Conservation (phyloP, 2,329 filamentous ascomycete species). For the Pseudogymnoascus sp. region DNA sequence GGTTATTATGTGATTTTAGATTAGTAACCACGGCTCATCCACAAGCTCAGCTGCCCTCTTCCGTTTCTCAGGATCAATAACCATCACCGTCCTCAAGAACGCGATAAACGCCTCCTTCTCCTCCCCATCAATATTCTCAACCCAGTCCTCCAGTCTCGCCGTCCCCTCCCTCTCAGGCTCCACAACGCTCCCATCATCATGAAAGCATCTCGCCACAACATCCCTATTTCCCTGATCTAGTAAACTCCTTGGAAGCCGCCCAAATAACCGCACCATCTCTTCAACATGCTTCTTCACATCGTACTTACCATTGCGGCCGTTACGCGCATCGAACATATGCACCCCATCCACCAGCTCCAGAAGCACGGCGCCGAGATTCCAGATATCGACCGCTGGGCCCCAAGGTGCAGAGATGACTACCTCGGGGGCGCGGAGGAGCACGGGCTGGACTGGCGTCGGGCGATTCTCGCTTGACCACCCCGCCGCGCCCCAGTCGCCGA, state of each 20-base stretch:
- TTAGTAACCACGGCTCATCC: neutral
- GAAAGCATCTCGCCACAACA: conserved; percentile 9
- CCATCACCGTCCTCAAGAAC: conserved; percentile 10
- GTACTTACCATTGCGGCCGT: conserved; percentile 12
- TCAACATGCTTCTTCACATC: conserved; percentile 13
- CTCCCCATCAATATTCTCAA: neutral
- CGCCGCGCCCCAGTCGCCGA: conserved; percentile 22
- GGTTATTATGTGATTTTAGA: neutral
- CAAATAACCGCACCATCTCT: conserved; percentile 19
- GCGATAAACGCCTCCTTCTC: conserved; percentile 9
- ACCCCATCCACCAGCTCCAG: conserved; percentile 15
- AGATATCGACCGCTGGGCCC: conserved; percentile 18
- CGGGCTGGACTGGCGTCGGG: conserved; percentile 19
- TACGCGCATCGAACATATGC: conserved; percentile 17
- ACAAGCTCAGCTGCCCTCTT: neutral
- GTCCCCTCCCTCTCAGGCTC: neutral
- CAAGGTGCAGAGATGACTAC: conserved; percentile 21
- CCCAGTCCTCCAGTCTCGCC: neutral
- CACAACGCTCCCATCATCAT: conserved; percentile 9
- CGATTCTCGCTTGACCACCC: conserved; percentile 19
- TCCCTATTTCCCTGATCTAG: conserved; percentile 15
- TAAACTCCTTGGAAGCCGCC: conserved; percentile 16
- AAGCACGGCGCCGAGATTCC: conserved; percentile 22
- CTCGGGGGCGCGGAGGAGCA: conserved; percentile 23
- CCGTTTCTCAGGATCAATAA: conserved; percentile 11